Evolutionary conservation across 208 protist genomes (phyloP).

Genomic region (Wallacemonas collosoma): DNA sequence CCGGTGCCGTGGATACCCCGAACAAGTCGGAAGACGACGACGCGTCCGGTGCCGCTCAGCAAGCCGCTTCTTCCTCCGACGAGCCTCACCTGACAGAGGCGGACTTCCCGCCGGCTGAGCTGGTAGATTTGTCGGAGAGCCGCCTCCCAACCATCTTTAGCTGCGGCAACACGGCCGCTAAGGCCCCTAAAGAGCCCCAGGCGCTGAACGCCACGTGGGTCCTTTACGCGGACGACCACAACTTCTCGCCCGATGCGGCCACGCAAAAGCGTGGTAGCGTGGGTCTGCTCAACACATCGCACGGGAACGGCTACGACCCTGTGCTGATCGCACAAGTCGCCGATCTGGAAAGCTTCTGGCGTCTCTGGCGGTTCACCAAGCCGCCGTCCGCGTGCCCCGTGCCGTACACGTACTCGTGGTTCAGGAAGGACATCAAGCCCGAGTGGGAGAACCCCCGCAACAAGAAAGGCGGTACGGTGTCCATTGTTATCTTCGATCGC

Average conservation of each 20-base stretch:
- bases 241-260: constrained; percentile 12
- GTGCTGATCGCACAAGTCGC: constrained; percentile 70
- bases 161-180: constrained; percentile 63
- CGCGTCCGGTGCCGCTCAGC: constrained; percentile 10
- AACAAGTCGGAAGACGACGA: constrained; percentile 11
- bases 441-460: constrained; percentile 89
- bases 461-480: constrained; percentile 83
- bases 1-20: constrained; percentile 4
- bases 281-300: constrained; percentile 10
- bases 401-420: constrained; percentile 87
- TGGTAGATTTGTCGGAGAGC: constrained; percentile 50
- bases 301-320: constrained; percentile 50
- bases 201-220: constrained; percentile 73
- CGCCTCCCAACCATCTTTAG: constrained; percentile 55
- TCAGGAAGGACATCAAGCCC: constrained; percentile 79
- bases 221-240: constrained; percentile 84
- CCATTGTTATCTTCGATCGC: constrained; percentile 78
- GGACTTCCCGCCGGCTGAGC: constrained; percentile 39
- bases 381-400: constrained; percentile 58
- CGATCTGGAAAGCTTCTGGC: constrained; percentile 83
- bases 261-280: constrained; percentile 8
- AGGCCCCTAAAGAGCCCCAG: constrained; percentile 48
- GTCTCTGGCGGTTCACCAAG: constrained; percentile 73
- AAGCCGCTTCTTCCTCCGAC: constrained; percentile 18
- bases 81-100: constrained; percentile 31